phyloP scores from a whole-genome alignment of 352 stramenopile genomes.

The Globisporangium spinosum region DNA sequence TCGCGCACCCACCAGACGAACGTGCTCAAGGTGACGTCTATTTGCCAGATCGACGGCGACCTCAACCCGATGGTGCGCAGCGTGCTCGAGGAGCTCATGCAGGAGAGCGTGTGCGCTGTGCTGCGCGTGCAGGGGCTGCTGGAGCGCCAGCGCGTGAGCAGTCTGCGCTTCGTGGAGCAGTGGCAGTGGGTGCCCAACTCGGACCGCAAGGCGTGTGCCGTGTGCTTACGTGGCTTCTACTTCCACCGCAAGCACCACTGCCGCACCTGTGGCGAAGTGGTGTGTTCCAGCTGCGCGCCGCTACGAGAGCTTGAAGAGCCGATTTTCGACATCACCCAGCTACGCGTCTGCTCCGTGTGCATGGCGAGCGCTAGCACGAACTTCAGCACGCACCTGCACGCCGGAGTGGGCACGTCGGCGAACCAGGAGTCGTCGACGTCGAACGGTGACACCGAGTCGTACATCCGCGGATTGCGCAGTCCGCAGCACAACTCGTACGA shows the following conservation, averaged over 20 bases:
- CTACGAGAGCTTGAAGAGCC: slow-evolving; percentile 70
- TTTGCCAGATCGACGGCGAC: slow-evolving; percentile 66
- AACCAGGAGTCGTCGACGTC: slow-evolving; percentile 46
- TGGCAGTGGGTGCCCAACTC: slow-evolving; percentile 72
- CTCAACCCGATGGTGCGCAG: slow-evolving; percentile 28
- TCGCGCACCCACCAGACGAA: slow-evolving; percentile 71
- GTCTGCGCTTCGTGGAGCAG: slow-evolving; percentile 69
- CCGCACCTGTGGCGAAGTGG: slow-evolving; percentile 68
- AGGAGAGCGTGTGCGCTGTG: slow-evolving; percentile 55
- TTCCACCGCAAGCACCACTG: slow-evolving; percentile 81
- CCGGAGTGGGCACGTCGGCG: slow-evolving; percentile 22
- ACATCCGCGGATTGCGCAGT: slow-evolving; percentile 39
- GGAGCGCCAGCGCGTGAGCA: slow-evolving; percentile 68
- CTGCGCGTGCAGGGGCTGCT: slow-evolving; percentile 55
- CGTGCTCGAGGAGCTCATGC: slow-evolving; percentile 63
- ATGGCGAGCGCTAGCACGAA: slow-evolving; percentile 35
- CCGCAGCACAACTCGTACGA: slow-evolving; percentile 57
- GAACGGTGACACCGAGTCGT: slow-evolving; percentile 49
- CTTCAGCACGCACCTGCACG: slow-evolving; percentile 14
- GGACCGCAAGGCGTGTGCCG: slow-evolving; percentile 76
- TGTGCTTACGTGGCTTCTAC: slow-evolving; percentile 75
- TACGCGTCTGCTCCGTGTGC: slow-evolving; percentile 74
- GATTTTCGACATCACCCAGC: slow-evolving; percentile 45
- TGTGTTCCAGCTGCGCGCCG: slow-evolving; percentile 69
- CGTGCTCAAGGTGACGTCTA: slow-evolving; percentile 62